Evolutionary conservation across 2,329 filamentous ascomycete genomes (phyloP), one percentile per base, ranked within the genome.

Genomic region (Aspergillus chevalieri): DNA sequence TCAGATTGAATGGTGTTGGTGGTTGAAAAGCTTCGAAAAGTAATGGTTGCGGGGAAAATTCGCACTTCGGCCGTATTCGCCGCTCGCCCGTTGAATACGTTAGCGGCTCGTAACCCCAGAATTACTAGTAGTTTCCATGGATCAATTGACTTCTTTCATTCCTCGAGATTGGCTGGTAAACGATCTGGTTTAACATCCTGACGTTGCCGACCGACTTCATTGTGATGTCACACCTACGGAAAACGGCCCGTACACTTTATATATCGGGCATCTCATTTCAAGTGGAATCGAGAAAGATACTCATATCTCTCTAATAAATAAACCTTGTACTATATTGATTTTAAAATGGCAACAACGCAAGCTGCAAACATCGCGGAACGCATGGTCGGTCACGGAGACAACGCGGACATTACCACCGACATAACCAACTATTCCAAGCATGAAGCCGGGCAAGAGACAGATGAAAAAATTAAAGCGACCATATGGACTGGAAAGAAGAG

Each of bases 401-500:
- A 84, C 59, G 78, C 83, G 15, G 74, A 78, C 47, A 86, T 82
- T 1, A 71, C 77, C 14, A 87, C 92, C 54, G 83, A 93, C 61
- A 74, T 92, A 44, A 74, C 79, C 52, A 84, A 84, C 56, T 87
- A 86, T n/a, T 74, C 69, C 1, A 73, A 74, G 4, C 75, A 85
- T 50, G 67, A 74, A 17, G 75, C 75, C 63, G 80, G 75, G 21
- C 72, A 79, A 59, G 69, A 75, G 4, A 71, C 68, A 3, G 69
- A 67, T 28, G 79, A 83, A 59, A 85, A 70, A 14, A 93, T 95
- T 86, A 86, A 88, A 67, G 90, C 89, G 0, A 71, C 94, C 12
- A 80, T 80, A 2, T 95, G 89, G 89, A 82, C 86, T 69, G 86
- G 87, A 47, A 93, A 92, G 75, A 87, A 90, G 61, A 81, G 75